These are phyloP conservation scores for Leucosporidium creatinivorum DNA, from an alignment of 768 basidiomycete genomes.

Conservation along the genomic window DNA sequence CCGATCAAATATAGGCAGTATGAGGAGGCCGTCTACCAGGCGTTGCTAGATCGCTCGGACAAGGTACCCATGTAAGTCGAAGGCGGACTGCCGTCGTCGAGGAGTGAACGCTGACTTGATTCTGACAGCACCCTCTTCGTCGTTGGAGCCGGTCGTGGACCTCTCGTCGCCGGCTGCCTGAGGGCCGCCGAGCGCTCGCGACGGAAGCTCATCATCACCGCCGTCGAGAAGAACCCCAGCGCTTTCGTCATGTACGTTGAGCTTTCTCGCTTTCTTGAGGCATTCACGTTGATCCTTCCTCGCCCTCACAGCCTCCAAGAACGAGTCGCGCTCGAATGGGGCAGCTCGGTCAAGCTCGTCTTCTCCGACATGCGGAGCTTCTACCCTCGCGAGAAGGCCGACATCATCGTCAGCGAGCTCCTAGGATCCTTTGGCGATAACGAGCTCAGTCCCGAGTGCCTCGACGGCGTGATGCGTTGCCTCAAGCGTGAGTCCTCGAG, in stretches of 20 bases:
- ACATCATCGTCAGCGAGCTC: conserved; percentile 91
- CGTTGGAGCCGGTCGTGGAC: conserved; percentile 91
- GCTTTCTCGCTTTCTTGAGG: conserved; percentile 6
- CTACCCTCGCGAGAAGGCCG: conserved; percentile 67
- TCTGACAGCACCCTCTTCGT: conserved; percentile 69
- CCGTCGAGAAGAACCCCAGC: conserved; percentile 93
- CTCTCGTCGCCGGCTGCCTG: conserved; percentile 77
- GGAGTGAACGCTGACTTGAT: conserved; percentile 8
- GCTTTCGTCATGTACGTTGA: conserved; percentile 81
- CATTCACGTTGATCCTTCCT: conserved; percentile 3
- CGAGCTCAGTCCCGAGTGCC: conserved; percentile 93
- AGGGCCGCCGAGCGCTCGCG: conserved; percentile 63
- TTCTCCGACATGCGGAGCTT: conserved; percentile 90
- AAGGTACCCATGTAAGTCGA: conserved; percentile 57
- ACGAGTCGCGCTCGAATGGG: conserved; percentile 75
- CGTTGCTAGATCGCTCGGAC: conserved; percentile 63
- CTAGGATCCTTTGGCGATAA: conserved; percentile 98
- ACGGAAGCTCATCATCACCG: conserved; percentile 58
- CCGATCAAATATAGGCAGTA: conserved; percentile 93
- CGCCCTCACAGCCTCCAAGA: conserved; percentile 64
- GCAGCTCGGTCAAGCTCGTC: conserved; percentile 65
- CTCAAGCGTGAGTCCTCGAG: conserved; percentile 62
- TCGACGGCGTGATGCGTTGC: conserved; percentile 90
- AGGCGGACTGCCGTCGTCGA: too few species aligned
- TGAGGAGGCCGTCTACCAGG: conserved; percentile 83